Conservation (phyloP, 495 filamentous ascomycete genomes). For the Tuber umbilicatum region DNA sequence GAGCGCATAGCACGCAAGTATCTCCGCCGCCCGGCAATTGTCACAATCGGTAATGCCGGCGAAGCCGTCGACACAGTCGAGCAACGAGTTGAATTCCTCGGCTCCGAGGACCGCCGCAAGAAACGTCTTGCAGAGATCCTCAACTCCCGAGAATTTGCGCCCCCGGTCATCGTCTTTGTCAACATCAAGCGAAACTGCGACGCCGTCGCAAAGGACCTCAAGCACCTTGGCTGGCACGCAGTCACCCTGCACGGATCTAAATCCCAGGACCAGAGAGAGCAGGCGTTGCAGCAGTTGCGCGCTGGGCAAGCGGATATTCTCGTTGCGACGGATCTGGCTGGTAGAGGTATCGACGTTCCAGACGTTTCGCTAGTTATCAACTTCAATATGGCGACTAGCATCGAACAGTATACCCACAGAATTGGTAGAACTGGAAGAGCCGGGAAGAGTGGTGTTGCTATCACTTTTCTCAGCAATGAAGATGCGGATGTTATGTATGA, state of each 20-base stretch:
- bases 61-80: slow-evolving; percentile 99
- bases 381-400: slow-evolving; percentile 95
- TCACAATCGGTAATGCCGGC: slow-evolving; percentile 88
- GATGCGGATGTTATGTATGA: slow-evolving; percentile 93
- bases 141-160: slow-evolving; percentile 71
- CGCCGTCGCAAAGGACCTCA: slow-evolving; percentile 89
- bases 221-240: slow-evolving; percentile 82
- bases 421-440: slow-evolving; percentile 97
- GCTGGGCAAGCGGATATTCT: slow-evolving; percentile 74
- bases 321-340: slow-evolving; percentile 95
- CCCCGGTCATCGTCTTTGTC: slow-evolving; percentile 98
- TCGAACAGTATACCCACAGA: slow-evolving; percentile 96
- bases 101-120: slow-evolving; percentile 95
- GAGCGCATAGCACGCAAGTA: slow-evolving; percentile 97
- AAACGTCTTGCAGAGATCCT: slow-evolving; percentile 91
- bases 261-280: slow-evolving; percentile 95
- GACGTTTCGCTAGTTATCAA: slow-evolving; percentile 93
- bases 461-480: slow-evolving; percentile 92
- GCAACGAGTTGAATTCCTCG: slow-evolving; percentile 88
- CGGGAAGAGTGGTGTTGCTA: slow-evolving; percentile 92
- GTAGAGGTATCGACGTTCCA: slow-evolving; percentile 94
- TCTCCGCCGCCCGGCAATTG: slow-evolving; percentile 84
- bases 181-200: slow-evolving; percentile 99
- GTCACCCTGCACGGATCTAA: slow-evolving; percentile 94
- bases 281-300: slow-evolving; percentile 79